A percentile compares a stretch with the other conserved stretches of the same genome.
Evolutionary conservation across 2,329 filamentous ascomycete genomes (phyloP).

Genomic region (Drechslerella dactyloides): DNA sequence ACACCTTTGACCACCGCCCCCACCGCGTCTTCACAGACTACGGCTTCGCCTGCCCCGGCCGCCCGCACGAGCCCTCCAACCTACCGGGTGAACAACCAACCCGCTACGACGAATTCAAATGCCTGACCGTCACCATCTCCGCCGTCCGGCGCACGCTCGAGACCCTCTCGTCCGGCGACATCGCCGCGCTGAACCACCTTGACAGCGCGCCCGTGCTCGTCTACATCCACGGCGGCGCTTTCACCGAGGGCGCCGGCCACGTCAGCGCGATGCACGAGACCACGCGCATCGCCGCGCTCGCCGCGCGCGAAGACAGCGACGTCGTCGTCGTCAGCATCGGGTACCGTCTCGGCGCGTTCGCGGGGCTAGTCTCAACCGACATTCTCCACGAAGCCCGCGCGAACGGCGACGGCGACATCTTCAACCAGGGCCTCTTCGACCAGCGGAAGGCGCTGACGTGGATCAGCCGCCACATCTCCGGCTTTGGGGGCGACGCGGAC

Average conservation of each 20-base stretch:
- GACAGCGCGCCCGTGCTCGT: slow-evolving; percentile 17
- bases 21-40: slow-evolving; percentile 43
- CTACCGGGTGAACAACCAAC: slow-evolving; percentile 27
- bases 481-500: slow-evolving; percentile 44
- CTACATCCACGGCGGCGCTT: slow-evolving; percentile 40
- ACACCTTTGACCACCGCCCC: slow-evolving; percentile 40
- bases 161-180: slow-evolving; percentile 7
- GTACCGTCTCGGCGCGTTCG: slow-evolving; percentile 42
- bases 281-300: slow-evolving; percentile 17
- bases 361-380: slow-evolving; percentile 25
- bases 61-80: slow-evolving; percentile 22
- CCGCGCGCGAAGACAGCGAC: slow-evolving; percentile 11
- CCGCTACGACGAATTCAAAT: slow-evolving; percentile 44
- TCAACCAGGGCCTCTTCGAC: slow-evolving; percentile 46
- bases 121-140: slow-evolving; percentile 39
- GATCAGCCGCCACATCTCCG: slow-evolving; percentile 33
- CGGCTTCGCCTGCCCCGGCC: slow-evolving; percentile 41
- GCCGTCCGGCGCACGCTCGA: slow-evolving; percentile 18
- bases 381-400: slow-evolving; percentile 28
- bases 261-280: slow-evolving; percentile 36
- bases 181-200: slow-evolving; percentile 25
- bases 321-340: slow-evolving; percentile 31
- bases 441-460: slow-evolving; percentile 36
- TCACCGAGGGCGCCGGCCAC: slow-evolving; percentile 43
- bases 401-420: slow-evolving; percentile 34